phyloP scores from a whole-genome alignment of 2,329 filamentous ascomycete genomes.

The Reticulascus tulasneorum region DNA sequence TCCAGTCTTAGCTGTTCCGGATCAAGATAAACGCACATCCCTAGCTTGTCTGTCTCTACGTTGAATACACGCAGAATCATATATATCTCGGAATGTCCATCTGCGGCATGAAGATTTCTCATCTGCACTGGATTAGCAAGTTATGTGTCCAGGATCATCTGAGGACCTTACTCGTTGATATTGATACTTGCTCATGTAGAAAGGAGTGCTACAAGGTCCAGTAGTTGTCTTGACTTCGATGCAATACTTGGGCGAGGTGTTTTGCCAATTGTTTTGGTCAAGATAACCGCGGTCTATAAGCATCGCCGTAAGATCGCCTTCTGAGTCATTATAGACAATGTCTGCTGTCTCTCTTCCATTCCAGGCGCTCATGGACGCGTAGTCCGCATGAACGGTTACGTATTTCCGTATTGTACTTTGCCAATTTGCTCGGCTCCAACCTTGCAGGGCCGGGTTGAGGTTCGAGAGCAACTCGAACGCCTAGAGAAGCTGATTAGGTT shows the following conservation, averaged over 20 bases:
- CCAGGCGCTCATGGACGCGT: constrained; percentile 36
- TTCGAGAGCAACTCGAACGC: constrained; percentile 36
- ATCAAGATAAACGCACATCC: not conserved
- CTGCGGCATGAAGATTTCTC: not conserved
- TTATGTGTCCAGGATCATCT: not conserved
- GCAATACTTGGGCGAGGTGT: constrained; percentile 32
- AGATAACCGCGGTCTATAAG: constrained; percentile 32
- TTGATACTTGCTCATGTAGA: constrained; percentile 44
- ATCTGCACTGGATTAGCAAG: not conserved
- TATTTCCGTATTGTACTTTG: constrained; percentile 41
- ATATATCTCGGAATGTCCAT: not conserved
- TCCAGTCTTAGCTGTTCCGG: not conserved
- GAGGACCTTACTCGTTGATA: constrained; percentile 31
- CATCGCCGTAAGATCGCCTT: constrained; percentile 26
- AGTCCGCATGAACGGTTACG: constrained; percentile 33
- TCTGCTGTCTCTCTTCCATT: constrained; percentile 40
- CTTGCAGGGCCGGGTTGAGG: constrained; percentile 21
- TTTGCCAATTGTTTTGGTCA: constrained; percentile 19
- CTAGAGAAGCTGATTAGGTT: constrained; percentile 18
- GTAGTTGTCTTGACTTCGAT: constrained; percentile 51
- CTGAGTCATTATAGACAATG: constrained; percentile 37
- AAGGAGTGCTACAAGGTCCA: constrained; percentile 29
- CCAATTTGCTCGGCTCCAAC: constrained; percentile 40
- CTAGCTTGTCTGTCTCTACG: not conserved
- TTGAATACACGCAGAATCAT: not conserved